These are phyloP conservation scores for Arthrobotrys musiformis DNA, from an alignment of 2,329 filamentous ascomycete genomes.

Conservation along the genomic window DNA sequence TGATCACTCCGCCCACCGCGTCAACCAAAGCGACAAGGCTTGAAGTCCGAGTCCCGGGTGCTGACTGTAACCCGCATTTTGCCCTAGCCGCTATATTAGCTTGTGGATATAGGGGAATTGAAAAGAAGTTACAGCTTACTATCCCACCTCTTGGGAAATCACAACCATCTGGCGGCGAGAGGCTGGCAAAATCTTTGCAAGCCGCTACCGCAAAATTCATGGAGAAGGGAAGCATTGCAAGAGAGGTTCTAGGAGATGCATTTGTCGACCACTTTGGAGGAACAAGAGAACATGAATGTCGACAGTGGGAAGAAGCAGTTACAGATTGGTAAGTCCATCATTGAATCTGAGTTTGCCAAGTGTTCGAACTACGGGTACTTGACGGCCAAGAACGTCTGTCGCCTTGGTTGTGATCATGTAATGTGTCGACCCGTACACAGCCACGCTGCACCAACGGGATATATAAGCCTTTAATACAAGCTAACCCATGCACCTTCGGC, in stretches of 20 bases:
- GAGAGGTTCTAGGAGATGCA: slow-evolving; percentile 90
- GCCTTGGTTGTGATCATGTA: slow-evolving; percentile 34
- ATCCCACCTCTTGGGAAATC: slow-evolving; percentile 86
- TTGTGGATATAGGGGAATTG: slow-evolving; percentile 88
- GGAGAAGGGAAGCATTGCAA: slow-evolving; percentile 81
- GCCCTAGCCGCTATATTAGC: slow-evolving; percentile 88
- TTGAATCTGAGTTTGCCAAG: background rate
- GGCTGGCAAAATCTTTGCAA: slow-evolving; percentile 83
- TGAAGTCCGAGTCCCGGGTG: slow-evolving; percentile 92
- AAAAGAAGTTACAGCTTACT: slow-evolving; percentile 87
- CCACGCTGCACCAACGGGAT: background rate
- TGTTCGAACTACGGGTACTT: background rate
- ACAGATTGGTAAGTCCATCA: slow-evolving; percentile 83
- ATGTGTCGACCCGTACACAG: background rate
- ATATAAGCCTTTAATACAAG: background rate
- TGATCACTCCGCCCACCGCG: slow-evolving; percentile 88
- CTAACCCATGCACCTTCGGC: background rate
- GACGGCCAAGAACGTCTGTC: slow-evolving; percentile 57
- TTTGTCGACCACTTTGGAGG: slow-evolving; percentile 97
- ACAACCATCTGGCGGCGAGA: slow-evolving; percentile 80
- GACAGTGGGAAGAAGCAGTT: slow-evolving; percentile 93
- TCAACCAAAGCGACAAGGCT: slow-evolving; percentile 88
- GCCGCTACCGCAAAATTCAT: slow-evolving; percentile 85
- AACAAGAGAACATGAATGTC: slow-evolving; percentile 88
- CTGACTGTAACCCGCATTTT: slow-evolving; percentile 88